Percentiles rank a stretch among this genome's conserved stretches.
Evolutionary conservation across 306 rosid genomes (phyloP).

Genomic region (Casuarina cunninghamiana): DNA sequence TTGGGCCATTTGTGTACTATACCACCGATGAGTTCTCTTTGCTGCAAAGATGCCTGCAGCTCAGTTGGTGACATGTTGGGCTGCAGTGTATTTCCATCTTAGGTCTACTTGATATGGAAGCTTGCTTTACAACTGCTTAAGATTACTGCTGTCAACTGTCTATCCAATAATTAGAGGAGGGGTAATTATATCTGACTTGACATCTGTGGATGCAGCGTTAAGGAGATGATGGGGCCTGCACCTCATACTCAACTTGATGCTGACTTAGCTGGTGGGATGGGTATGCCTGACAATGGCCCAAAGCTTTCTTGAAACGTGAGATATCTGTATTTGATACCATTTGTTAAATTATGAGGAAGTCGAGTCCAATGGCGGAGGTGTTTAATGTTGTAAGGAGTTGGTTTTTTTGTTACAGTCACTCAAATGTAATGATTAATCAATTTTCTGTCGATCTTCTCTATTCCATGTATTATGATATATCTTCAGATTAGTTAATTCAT

Average conservation of each 20-base stretch:
- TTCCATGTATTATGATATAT: not conserved
- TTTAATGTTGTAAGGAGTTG: slow-evolving; percentile 13
- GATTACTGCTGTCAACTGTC: not conserved
- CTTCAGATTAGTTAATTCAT: not conserved
- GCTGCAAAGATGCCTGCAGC: not conserved
- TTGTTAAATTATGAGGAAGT: not conserved
- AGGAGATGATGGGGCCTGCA: slow-evolving; percentile 76
- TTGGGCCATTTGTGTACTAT: not conserved
- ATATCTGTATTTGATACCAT: not conserved
- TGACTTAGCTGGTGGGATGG: slow-evolving; percentile 93
- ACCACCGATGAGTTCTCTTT: not conserved
- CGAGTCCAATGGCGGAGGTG: slow-evolving; percentile 5
- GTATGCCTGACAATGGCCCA: slow-evolving; percentile 94
- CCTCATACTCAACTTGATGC: slow-evolving; percentile 96
- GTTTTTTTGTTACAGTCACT: not conserved
- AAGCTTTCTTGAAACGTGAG: slow-evolving; percentile 77
- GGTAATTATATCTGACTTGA: not conserved
- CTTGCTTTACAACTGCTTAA: not conserved
- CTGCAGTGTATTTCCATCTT: not conserved
- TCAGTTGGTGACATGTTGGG: not conserved
- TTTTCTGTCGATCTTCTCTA: not conserved
- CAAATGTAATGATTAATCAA: not conserved
- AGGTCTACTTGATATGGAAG: not conserved
- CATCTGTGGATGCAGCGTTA: slow-evolving; percentile 44
- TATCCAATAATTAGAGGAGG: not conserved